Evolutionary conservation across 1,139 yeast genomes (phyloP), one percentile per base, ranked within the genome.

Genomic region (Spencermartinsiella ligniputridi): DNA sequence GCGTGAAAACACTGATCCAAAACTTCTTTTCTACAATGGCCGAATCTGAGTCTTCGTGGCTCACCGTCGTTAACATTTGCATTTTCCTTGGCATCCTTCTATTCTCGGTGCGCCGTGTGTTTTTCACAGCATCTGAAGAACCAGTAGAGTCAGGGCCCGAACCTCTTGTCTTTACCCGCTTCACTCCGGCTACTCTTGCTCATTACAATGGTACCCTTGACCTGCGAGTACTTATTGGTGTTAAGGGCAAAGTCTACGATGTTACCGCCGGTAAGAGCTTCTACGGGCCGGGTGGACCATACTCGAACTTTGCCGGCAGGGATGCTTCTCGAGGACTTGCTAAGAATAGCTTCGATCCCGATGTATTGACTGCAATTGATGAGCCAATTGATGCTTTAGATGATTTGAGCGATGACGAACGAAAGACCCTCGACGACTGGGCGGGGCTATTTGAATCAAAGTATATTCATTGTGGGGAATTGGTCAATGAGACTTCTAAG

Each of bases 271-370:
- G 96, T 0, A 78, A 89, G 51, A 75, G 79, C 42, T 92, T 92
- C 62, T 92, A 94, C 61, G 98, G 98, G 0, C 98, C 98, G 2
- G 89, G 94, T 18, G 97, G 97, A 0, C 96, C 97, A 0, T 92
- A 92, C 65, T 83, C 85, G 46, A 89, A 88, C 61, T 92, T 92
- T 71, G 97, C 97, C 1, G 98, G 98, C 2, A 83, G 88, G 54
- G 98, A 92, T 67, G 97, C 98, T 2, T 84, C 95, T 2, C 72
- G 98, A 53, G 98, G 98, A 0, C 75, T 92, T 51, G 97, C 97
- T 1, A 72, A 78, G 58, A 92, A 90, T 64, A 85, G 96, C 27
- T 92, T 92, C 67, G 97, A 92, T 42, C 62, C 42, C 21, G 68
- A 60, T 8, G 57, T 68, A 60, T 57, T 70, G 15, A 63, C 69